Conservation (phyloP, 192 early-diverging fungal genomes). For the Thamnidium elegans region DNA sequence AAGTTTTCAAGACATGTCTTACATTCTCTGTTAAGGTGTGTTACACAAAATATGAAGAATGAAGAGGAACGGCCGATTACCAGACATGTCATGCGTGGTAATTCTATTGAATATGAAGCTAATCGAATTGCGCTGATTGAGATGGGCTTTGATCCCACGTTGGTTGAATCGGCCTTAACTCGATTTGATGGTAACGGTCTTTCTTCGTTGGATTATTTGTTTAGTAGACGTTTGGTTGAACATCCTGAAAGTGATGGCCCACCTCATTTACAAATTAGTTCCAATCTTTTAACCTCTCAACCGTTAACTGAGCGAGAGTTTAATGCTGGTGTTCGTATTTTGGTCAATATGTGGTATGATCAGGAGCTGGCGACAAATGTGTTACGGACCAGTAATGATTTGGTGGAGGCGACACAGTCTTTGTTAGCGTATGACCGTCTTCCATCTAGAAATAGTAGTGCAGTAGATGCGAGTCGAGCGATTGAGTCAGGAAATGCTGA, state of each 20-base stretch:
- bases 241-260: not conserved
- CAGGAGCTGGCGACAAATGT: not conserved
- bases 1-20: slow-evolving; percentile 53
- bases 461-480: not conserved
- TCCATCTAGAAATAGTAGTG: not conserved
- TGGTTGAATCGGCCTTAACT: slow-evolving; percentile 71
- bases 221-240: slow-evolving; percentile 38
- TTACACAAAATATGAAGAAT: slow-evolving; percentile 67
- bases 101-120: slow-evolving; percentile 50
- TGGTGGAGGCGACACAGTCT: not conserved
- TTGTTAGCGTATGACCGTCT: not conserved
- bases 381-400: not conserved
- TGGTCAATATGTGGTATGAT: not conserved
- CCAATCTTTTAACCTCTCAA: not conserved
- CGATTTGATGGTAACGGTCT: slow-evolving; percentile 66
- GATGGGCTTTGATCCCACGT: slow-evolving; percentile 81
- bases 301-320: not conserved
- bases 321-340: not conserved
- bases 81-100: not conserved
- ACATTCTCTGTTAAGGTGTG: slow-evolving; percentile 55
- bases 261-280: not conserved
- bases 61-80: slow-evolving; percentile 57
- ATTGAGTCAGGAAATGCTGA: no score
- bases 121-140: slow-evolving; percentile 65
- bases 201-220: slow-evolving; percentile 79